Evolutionary conservation across 1,284 basidiomycete species (phyloP).

Genomic region (Violaceomyces palustris): DNA sequence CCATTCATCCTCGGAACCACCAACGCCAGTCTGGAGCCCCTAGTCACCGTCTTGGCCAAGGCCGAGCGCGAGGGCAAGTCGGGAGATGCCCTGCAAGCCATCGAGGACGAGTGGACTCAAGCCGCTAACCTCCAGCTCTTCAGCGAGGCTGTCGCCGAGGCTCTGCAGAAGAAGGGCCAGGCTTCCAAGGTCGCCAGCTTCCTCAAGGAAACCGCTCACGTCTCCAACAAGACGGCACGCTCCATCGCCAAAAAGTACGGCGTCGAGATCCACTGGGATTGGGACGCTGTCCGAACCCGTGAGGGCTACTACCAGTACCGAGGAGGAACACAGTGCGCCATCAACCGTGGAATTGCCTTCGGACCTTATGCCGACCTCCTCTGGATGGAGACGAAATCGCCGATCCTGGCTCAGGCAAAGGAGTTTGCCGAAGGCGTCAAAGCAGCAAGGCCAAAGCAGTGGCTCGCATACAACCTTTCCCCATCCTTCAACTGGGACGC

Average conservation of each 20-base stretch:
- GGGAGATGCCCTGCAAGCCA: slow-evolving; percentile 72
- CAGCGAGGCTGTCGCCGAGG: slow-evolving; percentile 67
- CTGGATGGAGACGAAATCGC: slow-evolving; percentile 80
- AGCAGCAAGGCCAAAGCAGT: slow-evolving; percentile 43
- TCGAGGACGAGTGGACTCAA: slow-evolving; percentile 81
- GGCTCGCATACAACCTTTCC: slow-evolving; percentile 53
- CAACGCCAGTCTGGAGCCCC: slow-evolving; percentile 65
- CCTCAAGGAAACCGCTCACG: slow-evolving; percentile 61
- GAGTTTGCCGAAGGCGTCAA: slow-evolving; percentile 68
- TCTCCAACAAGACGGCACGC: slow-evolving; percentile 68
- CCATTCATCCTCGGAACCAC: slow-evolving; percentile 90
- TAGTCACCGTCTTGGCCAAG: slow-evolving; percentile 75
- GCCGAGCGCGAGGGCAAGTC: slow-evolving; percentile 75
- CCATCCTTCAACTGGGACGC: slow-evolving; percentile 57
- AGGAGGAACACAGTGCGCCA: slow-evolving; percentile 88
- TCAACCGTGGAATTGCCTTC: slow-evolving; percentile 86
- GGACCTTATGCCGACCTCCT: slow-evolving; percentile 82
- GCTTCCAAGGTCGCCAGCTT: slow-evolving; percentile 58
- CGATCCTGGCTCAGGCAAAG: slow-evolving; percentile 86
- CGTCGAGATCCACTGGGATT: slow-evolving; percentile 75
- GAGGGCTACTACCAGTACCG: slow-evolving; percentile 97
- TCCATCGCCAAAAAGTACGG: slow-evolving; percentile 74
- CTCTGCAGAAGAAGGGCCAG: slow-evolving; percentile 65
- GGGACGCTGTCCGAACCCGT: slow-evolving; percentile 87
- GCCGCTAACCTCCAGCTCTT: slow-evolving; percentile 75